phyloP scores from a whole-genome alignment of 352 stramenopile species.

The Halophytophthora batemanensis region DNA sequence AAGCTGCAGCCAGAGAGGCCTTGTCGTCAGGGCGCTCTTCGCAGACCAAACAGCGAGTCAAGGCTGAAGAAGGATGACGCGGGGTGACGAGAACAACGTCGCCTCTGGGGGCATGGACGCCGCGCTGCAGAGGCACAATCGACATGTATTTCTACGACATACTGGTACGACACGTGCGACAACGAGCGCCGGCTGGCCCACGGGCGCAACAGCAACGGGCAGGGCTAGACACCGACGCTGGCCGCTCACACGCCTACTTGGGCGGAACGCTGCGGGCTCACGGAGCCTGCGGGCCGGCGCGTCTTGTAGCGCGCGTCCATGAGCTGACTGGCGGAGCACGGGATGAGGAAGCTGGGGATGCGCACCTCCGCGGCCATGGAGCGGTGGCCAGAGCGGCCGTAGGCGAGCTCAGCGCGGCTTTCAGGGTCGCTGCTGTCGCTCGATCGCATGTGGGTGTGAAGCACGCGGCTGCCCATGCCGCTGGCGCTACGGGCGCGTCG shows the following conservation, averaged over 20 bases:
- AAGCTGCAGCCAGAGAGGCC: too few species aligned
- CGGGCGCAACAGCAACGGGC: too few species aligned
- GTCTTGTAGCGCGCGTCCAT: slow-evolving; percentile 55
- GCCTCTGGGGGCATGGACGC: too few species aligned
- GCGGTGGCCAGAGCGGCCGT: slow-evolving; percentile 16
- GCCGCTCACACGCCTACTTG: slow-evolving; percentile 5
- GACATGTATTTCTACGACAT: too few species aligned
- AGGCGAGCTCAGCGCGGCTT: slow-evolving; percentile 14
- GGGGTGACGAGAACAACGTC: too few species aligned
- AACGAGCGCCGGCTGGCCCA: too few species aligned
- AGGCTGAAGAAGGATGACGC: too few species aligned
- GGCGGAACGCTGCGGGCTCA: slow-evolving; percentile 6
- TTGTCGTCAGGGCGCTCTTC: too few species aligned
- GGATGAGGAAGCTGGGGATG: slow-evolving; percentile 60
- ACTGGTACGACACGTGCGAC: too few species aligned
- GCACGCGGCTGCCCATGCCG: background rate
- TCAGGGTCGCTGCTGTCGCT: background rate
- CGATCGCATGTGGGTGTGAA: background rate
- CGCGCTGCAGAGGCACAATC: too few species aligned
- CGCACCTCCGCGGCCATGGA: slow-evolving; percentile 38
- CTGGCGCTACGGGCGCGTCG: background rate
- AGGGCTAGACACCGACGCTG: slow-evolving; percentile 5
- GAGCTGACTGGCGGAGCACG: slow-evolving; percentile 43
- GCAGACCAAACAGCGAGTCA: too few species aligned
- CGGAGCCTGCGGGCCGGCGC: slow-evolving; percentile 13